Evolutionary conservation across 139 green algal species (phyloP), one percentile per base, ranked within the genome.

Genomic region (Astrephomene gubernaculifera): DNA sequence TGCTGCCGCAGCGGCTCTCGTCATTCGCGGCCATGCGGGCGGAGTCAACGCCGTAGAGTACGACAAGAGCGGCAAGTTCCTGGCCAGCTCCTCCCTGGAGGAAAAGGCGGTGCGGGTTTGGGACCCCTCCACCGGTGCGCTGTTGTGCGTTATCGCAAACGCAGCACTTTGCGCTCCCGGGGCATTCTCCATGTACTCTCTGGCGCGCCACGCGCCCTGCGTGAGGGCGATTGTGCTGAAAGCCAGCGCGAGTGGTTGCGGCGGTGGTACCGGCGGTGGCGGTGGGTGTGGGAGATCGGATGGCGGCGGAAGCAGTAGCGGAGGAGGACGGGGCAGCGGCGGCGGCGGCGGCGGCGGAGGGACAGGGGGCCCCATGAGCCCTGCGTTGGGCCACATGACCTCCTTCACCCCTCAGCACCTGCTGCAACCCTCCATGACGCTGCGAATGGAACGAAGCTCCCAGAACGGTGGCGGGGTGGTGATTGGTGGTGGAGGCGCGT

Each of bases 381-480:
- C 60, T n/a, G 41, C 41, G 29, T 84, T 84, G 31, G 78, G 78
- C 17, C 61, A 31, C 31, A 2, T n/a, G 78, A 43, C 63, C 1
- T 84, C 78, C 43, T 84, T 75, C 78, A 84, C 61, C 2, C 78
- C 78, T 4, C 39, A 43, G 21, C 33, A 83, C 60, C 19, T 84
- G 60, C 78, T 84, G 43, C 78, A 84, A 63, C 78, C 78, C 29
- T 75, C 63, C n/a, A 84, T 84, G 78, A 84, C 78, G 21, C 74
- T 84, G 78, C 78, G 78, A 29, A 19, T 74, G 61, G 76, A 83
- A 8, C 78, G 78, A 43, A 84, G 33, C 61, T 73, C 61, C 10
- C 63, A 61, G 22, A 75, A 74, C 63, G 78, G 61, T 31, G n/a
- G n/a, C n/a, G n/a, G n/a, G n/a, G 43, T 84, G 1, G 41, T 72